These are phyloP conservation scores for Cordyceps militaris DNA, from an alignment of 2,329 filamentous ascomycete genomes.

Conservation along the genomic window DNA sequence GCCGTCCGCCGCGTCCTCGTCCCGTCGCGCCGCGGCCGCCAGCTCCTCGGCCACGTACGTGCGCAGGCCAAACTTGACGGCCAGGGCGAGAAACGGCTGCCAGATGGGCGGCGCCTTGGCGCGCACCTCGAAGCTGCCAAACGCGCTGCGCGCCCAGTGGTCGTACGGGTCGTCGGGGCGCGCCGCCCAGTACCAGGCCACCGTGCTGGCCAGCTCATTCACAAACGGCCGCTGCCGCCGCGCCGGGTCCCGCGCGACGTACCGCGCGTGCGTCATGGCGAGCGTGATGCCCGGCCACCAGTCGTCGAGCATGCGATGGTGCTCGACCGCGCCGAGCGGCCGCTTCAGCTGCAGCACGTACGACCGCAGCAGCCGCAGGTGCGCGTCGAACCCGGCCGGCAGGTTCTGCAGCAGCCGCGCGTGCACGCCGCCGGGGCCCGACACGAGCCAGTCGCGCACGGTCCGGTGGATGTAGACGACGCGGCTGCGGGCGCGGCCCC, in stretches of 20 bases:
- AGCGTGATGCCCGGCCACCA: conserved; percentile 33
- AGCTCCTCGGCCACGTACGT: conserved; percentile 23
- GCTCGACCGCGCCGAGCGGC: conserved; percentile 28
- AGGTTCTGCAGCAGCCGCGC: conserved; percentile 12
- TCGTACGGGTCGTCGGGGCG: conserved; percentile 22
- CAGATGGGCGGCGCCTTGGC: conserved; percentile 23
- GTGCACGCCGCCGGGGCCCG: conserved; percentile 18
- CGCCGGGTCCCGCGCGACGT: conserved; percentile 18
- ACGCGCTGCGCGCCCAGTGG: conserved; percentile 28
- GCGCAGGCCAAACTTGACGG: conserved; percentile 27
- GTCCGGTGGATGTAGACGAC: conserved; percentile 29
- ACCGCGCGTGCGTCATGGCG: conserved; percentile 30
- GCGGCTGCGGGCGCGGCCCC: background rate
- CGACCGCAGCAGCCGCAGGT: conserved; percentile 26
- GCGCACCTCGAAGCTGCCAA: conserved; percentile 26
- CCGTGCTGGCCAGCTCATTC: conserved; percentile 23
- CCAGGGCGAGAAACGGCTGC: conserved; percentile 26
- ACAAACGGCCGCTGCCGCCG: conserved; percentile 17
- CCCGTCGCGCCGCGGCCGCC: background rate
- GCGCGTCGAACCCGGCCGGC: conserved; percentile 21
- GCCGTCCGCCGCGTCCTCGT: background rate
- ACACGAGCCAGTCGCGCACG: conserved; percentile 28
- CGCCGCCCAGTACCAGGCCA: conserved; percentile 26
- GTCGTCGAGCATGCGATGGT: conserved; percentile 31
- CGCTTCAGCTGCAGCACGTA: conserved; percentile 28